Percentiles rank a stretch among this genome's conserved stretches.
Conservation (phyloP, 2,329 filamentous ascomycete species). For the Aureobasidium lini region DNA sequence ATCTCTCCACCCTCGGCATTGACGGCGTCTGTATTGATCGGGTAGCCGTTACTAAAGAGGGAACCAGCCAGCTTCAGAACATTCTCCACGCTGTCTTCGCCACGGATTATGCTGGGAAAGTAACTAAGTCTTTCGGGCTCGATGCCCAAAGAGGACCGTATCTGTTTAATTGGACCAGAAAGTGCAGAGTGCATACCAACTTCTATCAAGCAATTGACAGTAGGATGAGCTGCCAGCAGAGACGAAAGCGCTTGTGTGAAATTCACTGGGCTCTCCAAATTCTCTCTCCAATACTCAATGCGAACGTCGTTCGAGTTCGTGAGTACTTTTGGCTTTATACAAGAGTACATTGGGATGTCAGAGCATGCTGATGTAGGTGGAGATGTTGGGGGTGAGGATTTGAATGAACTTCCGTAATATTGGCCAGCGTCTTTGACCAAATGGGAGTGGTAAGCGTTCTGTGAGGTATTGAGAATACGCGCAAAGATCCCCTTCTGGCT, state of each 20-base stretch:
- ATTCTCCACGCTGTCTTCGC: conserved; percentile 17
- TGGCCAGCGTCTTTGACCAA: not conserved
- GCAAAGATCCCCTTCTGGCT: not conserved
- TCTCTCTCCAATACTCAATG: not conserved
- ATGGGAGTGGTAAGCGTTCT: not conserved
- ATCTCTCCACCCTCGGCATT: not conserved
- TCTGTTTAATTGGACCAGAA: not conserved
- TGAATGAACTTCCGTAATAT: not conserved
- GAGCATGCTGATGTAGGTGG: not conserved
- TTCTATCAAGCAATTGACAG: not conserved
- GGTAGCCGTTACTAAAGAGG: not conserved
- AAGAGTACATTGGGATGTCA: not conserved
- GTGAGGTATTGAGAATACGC: not conserved
- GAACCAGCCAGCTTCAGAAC: not conserved
- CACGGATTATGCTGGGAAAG: conserved; percentile 14
- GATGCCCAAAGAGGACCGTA: not conserved
- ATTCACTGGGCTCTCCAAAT: not conserved
- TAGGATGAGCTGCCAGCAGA: not conserved
- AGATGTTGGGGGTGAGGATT: not conserved
- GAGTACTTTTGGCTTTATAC: not conserved
- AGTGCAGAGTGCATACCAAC: not conserved
- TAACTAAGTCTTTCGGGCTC: not conserved
- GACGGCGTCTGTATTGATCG: not conserved
- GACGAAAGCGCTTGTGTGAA: not conserved
- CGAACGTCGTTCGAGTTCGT: not conserved